Conservation (phyloP, 2,329 filamentous ascomycete species). For the Fusarium fracticaudum region DNA sequence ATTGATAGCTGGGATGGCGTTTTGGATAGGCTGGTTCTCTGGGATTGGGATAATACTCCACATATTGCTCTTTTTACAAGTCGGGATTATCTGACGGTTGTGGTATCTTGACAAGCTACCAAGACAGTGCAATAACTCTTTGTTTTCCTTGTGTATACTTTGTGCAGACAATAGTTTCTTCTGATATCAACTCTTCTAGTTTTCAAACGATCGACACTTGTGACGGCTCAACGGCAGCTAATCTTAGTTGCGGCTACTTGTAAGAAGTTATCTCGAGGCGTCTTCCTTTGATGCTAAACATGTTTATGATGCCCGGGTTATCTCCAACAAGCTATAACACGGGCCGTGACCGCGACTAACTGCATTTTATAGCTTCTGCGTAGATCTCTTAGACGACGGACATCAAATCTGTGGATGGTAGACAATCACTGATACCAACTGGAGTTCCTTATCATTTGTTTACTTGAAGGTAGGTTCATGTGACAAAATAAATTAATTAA, state of each 20-base stretch:
- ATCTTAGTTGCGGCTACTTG: background rate
- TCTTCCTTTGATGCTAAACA: background rate
- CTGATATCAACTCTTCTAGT: background rate
- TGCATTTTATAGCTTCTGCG: no score
- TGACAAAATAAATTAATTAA: background rate
- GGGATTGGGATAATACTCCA: background rate
- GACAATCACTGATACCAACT: fast-evolving
- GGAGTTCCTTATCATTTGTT: background rate
- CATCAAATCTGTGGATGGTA: fast-evolving
- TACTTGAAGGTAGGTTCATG: fast-evolving
- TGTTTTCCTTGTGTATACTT: background rate
- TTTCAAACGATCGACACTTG: background rate
- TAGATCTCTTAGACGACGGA: background rate
- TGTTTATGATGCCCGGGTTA: background rate
- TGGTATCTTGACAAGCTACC: background rate
- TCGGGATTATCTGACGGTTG: background rate
- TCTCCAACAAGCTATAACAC: background rate
- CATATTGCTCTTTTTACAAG: background rate
- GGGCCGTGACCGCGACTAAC: background rate
- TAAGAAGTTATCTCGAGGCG: background rate
- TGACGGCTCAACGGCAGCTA: background rate
- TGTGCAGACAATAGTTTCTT: background rate
- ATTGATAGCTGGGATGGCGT: background rate
- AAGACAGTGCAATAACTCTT: background rate
- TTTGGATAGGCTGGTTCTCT: background rate